Base-by-base conservation (phyloP, 768 basidiomycete genomes). In the Atractiella rhizophila region DNA sequence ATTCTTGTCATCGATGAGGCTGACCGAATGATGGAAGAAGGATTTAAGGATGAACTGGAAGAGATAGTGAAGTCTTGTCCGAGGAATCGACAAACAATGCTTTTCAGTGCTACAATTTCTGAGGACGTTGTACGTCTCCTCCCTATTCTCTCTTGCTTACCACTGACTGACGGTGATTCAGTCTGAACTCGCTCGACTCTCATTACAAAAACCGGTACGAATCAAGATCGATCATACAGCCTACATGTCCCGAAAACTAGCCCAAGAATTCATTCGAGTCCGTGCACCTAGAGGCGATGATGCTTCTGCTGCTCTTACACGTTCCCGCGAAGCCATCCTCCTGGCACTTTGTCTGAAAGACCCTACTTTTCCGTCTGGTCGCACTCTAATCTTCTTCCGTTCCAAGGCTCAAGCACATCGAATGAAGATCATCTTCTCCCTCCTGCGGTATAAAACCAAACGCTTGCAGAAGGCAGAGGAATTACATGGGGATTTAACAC, bases 21-120 rank as follows among this genome's bases (percentile, higher is more conserved):
- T 1, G 91, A 98, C 59, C 69, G 91, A 39, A 96, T 98, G 81
- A 70, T 98, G 26, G 63, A 64, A 49, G 62, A 61, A 41, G 58
- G 91, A 86, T 98, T 96, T 62, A 72, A 76, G 6, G 91, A 86
- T 57, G 91, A 96, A 58, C 65, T 98, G 26, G 64, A 70, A 15
- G 91, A 98, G 60, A 91, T 98, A 51, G 73, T 96, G 60, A 75
- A 74, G 52, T 69, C 78, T 35, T 48, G 51, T 0, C 52, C 54
- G 2, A 45, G 58, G 40, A 56, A 55, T 12, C 70, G 91, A 28
- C 91, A 96, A 57, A 96, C 91, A 4, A 88, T 98, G 83, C 66
- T 98, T 28, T 98, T 98, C 61, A 91, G 85, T 1, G 91, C 91
- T 2, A 98, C 91, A 1, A 96, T 96, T 78, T 94, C 86, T 4